Conservation (phyloP, 805 yeast species). For the Nakazawaea anatomiae region DNA sequence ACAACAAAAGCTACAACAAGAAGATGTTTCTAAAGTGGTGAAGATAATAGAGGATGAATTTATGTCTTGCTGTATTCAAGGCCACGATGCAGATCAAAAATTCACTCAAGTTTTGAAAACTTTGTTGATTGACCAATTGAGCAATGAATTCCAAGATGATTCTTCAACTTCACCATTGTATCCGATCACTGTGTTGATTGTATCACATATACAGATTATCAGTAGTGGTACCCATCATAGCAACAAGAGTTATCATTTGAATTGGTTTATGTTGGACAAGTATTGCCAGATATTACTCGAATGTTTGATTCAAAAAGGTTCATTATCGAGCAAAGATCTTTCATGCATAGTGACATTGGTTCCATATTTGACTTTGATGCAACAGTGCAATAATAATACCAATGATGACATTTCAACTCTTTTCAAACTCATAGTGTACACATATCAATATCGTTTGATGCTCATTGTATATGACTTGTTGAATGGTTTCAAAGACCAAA, state of each 20-base stretch:
- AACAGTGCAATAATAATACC: background rate
- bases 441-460: background rate
- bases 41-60: slow-evolving; percentile 1
- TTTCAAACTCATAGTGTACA: background rate
- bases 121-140: slow-evolving; percentile 1
- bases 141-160: background rate
- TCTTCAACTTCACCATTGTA: background rate
- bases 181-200: background rate
- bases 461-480: slow-evolving; percentile 2
- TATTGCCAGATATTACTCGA: background rate
- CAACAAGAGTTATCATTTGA: background rate
- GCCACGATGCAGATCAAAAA: slow-evolving; percentile 1
- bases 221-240: background rate
- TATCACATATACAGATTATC: slow-evolving; percentile 1
- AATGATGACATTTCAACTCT: background rate
- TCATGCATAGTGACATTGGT: slow-evolving; percentile 1
- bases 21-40: background rate
- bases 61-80: slow-evolving; percentile 4
- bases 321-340: background rate
- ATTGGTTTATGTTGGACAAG: slow-evolving; percentile 4
- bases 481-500: background rate
- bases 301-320: background rate
- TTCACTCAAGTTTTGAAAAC: background rate
- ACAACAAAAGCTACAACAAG: background rate
- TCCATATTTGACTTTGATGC: background rate